Evolutionary conservation across 352 stramenopile genomes (phyloP).

Genomic region (Phytophthora colocasiae): DNA sequence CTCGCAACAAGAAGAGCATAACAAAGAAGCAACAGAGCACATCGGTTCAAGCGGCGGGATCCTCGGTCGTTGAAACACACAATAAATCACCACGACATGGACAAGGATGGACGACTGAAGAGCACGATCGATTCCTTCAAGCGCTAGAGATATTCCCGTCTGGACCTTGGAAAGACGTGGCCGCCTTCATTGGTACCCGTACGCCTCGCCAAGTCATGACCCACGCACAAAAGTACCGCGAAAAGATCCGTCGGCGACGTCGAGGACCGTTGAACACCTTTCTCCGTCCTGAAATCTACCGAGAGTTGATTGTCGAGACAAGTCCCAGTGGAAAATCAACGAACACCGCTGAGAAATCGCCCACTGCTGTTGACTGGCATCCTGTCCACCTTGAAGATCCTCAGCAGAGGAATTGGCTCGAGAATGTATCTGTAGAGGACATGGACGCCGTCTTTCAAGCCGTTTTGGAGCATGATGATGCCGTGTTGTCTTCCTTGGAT

Average conservation of each 20-base stretch:
- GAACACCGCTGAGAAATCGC: background rate
- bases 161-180: conserved; percentile 18
- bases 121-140: conserved; percentile 8
- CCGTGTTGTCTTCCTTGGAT: background rate
- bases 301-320: background rate
- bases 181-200: conserved; percentile 16
- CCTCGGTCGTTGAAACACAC: background rate
- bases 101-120: background rate
- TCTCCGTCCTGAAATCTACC: background rate
- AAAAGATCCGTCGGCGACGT: conserved; percentile 5
- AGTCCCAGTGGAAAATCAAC: background rate
- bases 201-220: conserved; percentile 4
- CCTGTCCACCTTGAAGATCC: background rate
- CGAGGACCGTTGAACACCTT: background rate
- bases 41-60: background rate
- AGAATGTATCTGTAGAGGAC: background rate
- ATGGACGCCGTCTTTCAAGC: background rate
- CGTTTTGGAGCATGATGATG: background rate
- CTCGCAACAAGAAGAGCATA: background rate
- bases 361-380: background rate
- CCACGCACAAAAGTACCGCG: conserved; percentile 9
- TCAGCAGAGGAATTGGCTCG: background rate
- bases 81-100: background rate
- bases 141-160: conserved; percentile 17
- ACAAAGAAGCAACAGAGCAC: background rate